These are phyloP conservation scores for Margaritispora aquatica DNA, from an alignment of 495 filamentous ascomycete species.

Conservation along the genomic window DNA sequence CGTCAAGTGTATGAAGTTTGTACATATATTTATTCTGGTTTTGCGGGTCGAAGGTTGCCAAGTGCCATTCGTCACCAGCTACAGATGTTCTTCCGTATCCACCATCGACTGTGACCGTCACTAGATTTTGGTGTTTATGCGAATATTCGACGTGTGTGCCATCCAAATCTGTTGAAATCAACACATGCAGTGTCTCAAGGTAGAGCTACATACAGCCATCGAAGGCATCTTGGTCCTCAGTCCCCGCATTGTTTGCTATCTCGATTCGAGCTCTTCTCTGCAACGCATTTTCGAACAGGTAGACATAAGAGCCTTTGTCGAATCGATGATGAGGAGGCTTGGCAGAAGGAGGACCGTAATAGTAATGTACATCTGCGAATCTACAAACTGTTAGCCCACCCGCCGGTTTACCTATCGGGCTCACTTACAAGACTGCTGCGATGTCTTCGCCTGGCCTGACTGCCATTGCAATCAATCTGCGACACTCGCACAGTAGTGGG, in stretches of 20 bases:
- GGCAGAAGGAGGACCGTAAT: conserved; percentile 63
- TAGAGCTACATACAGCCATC: conserved; percentile 59
- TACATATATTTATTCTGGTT: conserved; percentile 67
- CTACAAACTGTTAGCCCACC: conserved; percentile 35
- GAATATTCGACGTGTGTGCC: conserved; percentile 62
- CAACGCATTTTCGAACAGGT: conserved; percentile 70
- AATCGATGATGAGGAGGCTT: conserved; percentile 80
- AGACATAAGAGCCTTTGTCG: conserved; percentile 83
- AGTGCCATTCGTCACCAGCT: conserved; percentile 63
- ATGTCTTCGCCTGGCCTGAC: conserved; percentile 70
- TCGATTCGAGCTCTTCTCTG: conserved; percentile 67
- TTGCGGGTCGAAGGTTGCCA: conserved; percentile 62
- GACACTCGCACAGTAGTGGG: neutral
- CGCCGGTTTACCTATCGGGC: neutral
- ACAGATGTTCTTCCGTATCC: conserved; percentile 19
- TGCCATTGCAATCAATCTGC: conserved; percentile 52
- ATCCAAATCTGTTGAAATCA: conserved; percentile 52
- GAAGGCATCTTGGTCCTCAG: conserved; percentile 84
- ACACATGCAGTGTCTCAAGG: neutral
- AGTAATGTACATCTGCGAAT: conserved; percentile 88
- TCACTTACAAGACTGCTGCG: conserved; percentile 69
- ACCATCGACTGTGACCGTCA: conserved; percentile 67
- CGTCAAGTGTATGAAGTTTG: conserved; percentile 74
- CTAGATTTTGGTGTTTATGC: conserved; percentile 69
- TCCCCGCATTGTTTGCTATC: conserved; percentile 82